Conservation (phyloP, 805 yeast genomes). For the Clavispora asparagi region DNA sequence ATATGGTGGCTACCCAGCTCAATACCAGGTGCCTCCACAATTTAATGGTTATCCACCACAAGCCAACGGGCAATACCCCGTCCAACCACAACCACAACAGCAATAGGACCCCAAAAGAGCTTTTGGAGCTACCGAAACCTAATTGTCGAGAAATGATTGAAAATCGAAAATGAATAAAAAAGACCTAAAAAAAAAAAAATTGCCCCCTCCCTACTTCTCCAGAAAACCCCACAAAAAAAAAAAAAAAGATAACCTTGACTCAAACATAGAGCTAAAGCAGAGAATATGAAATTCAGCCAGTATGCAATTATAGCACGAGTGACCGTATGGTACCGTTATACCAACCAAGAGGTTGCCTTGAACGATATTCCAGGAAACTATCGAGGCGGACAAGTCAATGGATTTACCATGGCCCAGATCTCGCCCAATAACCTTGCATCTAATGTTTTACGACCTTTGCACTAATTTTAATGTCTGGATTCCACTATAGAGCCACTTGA, state of each 20-base stretch:
- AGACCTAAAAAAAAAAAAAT: conserved; percentile 1
- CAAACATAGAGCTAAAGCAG: neutral
- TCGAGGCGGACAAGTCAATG: neutral
- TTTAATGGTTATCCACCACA: conserved; percentile 25
- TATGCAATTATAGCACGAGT: neutral
- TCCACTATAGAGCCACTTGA: conserved; percentile 1
- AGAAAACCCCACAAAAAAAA: neutral
- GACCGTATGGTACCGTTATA: neutral
- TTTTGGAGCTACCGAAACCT: neutral
- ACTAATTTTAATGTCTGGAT: neutral
- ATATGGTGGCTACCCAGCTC: conserved; percentile 15
- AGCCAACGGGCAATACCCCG: conserved; percentile 17
- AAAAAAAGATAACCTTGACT: conserved; percentile 1
- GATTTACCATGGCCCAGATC: neutral
- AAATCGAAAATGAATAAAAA: conserved; percentile 19
- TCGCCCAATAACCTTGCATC: neutral
- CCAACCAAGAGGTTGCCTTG: neutral
- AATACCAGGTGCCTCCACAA: conserved; percentile 18
- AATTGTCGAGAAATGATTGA: conserved; percentile 21
- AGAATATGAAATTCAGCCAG: neutral
- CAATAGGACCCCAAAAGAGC: conserved; percentile 3
- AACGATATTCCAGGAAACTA: neutral
- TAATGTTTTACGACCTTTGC: conserved; percentile 2
- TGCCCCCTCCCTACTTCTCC: neutral
- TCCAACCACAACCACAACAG: conserved; percentile 20